Base-by-base conservation (phyloP, 805 yeast species). In the Kuraishia piskuri region DNA sequence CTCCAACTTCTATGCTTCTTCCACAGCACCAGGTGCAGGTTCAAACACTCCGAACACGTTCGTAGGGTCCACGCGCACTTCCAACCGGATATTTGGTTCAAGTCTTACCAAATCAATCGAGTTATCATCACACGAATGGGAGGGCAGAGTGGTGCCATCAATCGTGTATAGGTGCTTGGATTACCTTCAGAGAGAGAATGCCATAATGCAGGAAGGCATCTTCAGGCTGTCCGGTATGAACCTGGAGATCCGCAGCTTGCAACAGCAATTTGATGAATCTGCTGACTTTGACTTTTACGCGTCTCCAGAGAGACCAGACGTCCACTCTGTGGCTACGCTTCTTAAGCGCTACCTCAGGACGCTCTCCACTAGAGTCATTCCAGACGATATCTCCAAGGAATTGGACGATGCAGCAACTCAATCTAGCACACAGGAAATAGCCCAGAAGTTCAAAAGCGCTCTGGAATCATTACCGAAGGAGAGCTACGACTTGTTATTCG, bases 211-310 rank as follows among this genome's bases (percentile, higher is more conserved):
- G 66, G 96, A 90, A 62, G 99, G 99, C 10, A 80, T 92, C 2
- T 94, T 94, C 72, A 76, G 99, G 56, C 72, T 90, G 54, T 88
- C 91, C 68, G 98, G 98, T 3, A 88, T 96, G 40, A 86, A 90
- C 53, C 78, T 90, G 1, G 76, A 85, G 52, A 89, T 88, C 45
- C 80, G 84, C 57, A 79, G 74, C 46, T 74, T 88, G 55, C 88
- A 84, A 61, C 88, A 80, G 49, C 74, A 70, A 49, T 92, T 87
- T 71, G 88, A 90, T 63, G 73, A 65, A 12, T 74, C 77, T 4
- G 77, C 78, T 54, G 97, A 91, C 64, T 72, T 88, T 48, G 90
- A 88, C 62, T 72, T 91, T 52, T 76, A 74, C 57, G 67, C 68
- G 40, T 57, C 78, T 23, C 65, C 67, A 0, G 65, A 75, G 37